Conservation (phyloP, 345 rosid genomes). For the Eucalyptus erythrocorys region DNA sequence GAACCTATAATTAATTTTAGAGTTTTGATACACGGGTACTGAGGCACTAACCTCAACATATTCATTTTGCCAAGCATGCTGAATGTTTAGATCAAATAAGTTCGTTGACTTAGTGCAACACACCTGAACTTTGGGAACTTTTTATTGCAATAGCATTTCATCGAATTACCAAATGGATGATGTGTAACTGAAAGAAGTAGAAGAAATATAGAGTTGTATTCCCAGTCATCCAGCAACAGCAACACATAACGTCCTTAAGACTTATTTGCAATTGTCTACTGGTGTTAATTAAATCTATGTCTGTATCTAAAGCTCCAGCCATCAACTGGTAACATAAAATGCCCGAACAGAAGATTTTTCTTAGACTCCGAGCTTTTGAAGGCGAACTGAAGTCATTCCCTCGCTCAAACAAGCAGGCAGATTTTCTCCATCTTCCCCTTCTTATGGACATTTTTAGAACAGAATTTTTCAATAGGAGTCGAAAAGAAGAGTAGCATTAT, state of each 20-base stretch:
- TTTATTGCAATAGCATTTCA: neutral
- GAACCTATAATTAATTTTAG: neutral
- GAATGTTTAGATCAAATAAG: neutral
- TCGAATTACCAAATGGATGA: neutral
- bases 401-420: neutral
- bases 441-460: neutral
- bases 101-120: neutral
- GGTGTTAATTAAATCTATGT: neutral
- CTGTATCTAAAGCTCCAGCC: neutral
- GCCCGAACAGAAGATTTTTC: neutral
- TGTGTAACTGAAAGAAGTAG: neutral
- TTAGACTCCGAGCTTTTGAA: neutral
- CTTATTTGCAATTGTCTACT: neutral
- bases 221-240: neutral
- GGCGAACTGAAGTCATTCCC: neutral
- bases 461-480: neutral
- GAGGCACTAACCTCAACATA: neutral
- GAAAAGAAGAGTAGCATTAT: neutral
- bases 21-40: neutral
- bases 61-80: neutral
- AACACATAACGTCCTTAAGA: neutral
- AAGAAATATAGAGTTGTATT: neutral
- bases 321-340: neutral
- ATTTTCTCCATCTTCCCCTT: neutral
- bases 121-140: neutral